Evolutionary conservation across 2,329 filamentous ascomycete species (phyloP).

Genomic region (Hypoxylon sp.): DNA sequence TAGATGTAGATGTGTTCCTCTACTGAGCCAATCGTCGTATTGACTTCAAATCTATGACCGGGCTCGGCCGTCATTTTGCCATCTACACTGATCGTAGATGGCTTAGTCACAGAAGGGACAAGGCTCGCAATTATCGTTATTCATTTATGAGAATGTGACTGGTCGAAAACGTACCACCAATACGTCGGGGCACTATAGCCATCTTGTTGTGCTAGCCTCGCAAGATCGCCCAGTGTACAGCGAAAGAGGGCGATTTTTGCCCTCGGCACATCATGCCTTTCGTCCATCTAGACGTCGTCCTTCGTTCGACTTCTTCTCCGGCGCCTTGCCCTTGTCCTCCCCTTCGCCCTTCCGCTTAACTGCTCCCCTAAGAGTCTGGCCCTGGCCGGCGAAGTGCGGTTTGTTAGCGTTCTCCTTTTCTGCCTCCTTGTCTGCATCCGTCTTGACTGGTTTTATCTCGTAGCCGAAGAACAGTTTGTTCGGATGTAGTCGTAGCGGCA

Average conservation of each 20-base stretch:
- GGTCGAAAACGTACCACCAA: neutral
- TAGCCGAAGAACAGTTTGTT: conserved; percentile 98
- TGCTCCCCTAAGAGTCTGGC: conserved; percentile 76
- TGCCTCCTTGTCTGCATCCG: conserved; percentile 73
- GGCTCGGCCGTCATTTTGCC: too few relatives aligned
- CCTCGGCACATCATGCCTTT: conserved; percentile 31
- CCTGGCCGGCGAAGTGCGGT: conserved; percentile 83
- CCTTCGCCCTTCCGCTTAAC: conserved; percentile 73
- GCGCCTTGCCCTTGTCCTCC: conserved; percentile 56
- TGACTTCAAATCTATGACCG: too few relatives aligned
- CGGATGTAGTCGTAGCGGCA: conserved; percentile 81
- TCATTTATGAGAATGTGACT: neutral
- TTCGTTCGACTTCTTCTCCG: conserved; percentile 57
- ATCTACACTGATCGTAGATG: too few relatives aligned
- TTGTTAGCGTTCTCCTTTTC: conserved; percentile 70
- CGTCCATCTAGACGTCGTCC: conserved; percentile 57
- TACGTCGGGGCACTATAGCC: conserved; percentile 9
- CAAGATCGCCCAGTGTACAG: conserved; percentile 18
- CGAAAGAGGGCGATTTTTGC: conserved; percentile 19
- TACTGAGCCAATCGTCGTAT: too few relatives aligned
- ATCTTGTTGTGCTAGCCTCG: conserved; percentile 11
- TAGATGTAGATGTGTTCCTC: too few relatives aligned
- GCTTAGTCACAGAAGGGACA: too few relatives aligned
- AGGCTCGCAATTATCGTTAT: neutral
- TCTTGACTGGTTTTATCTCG: conserved; percentile 86